Evolutionary conservation across 306 rosid genomes (phyloP).

Genomic region (Gastrolobium villosum): DNA sequence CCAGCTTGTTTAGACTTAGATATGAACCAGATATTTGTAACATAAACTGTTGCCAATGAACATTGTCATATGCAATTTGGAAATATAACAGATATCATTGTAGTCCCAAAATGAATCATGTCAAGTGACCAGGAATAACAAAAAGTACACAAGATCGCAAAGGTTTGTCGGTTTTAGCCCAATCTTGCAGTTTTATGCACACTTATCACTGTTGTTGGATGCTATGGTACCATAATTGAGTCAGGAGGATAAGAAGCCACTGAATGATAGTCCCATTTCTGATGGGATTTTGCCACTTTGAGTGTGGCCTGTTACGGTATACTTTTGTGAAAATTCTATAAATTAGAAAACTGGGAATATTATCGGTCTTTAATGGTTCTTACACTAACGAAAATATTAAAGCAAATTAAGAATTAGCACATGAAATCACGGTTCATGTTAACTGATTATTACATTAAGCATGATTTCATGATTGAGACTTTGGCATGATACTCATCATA

Average conservation of each 20-base stretch:
- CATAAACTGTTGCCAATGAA: constrained; percentile 7
- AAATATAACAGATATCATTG: constrained; percentile 11
- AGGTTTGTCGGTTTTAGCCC: not conserved
- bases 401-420: constrained; percentile 15
- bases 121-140: not conserved
- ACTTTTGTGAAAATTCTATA: not conserved
- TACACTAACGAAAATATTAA: not conserved
- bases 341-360: not conserved
- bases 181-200: constrained; percentile 22
- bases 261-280: not conserved
- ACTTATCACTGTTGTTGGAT: not conserved
- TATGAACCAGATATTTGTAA: not conserved
- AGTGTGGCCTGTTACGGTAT: not conserved
- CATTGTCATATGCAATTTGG: not conserved
- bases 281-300: constrained; percentile 5
- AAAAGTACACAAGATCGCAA: not conserved
- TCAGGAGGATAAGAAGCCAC: constrained; percentile 7
- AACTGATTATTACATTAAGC: constrained; percentile 1
- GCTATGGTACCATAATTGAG: not conserved
- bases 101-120: not conserved
- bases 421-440: not conserved
- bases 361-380: not conserved
- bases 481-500: constrained; percentile 12
- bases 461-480: constrained; percentile 8
- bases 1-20: constrained; percentile 4